A percentile compares a stretch with the other conserved stretches of the same genome.
phyloP scores from a whole-genome alignment of 306 rosid species.

The Pachyrhizus erosus region DNA sequence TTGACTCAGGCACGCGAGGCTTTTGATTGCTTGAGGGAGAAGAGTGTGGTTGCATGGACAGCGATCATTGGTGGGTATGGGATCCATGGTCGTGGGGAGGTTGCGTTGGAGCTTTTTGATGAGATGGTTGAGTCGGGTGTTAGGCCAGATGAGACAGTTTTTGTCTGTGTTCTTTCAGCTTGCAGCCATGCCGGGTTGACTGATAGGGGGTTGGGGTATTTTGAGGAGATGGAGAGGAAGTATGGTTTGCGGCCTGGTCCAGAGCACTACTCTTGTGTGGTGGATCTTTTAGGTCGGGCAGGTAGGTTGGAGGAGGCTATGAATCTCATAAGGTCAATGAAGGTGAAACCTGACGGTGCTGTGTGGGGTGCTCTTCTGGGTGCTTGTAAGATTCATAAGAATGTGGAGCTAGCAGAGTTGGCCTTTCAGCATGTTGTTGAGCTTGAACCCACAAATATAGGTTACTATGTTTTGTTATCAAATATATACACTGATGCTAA shows the following conservation, averaged over 20 bases:
- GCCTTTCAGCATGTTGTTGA: conserved; percentile 69
- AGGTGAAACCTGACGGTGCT: conserved; percentile 80
- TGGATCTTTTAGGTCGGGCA: conserved; percentile 91
- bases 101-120: conserved; percentile 67
- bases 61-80: conserved; percentile 88
- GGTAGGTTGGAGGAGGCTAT: conserved; percentile 78
- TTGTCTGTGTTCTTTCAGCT: conserved; percentile 76
- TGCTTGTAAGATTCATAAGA: conserved; percentile 86
- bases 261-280: conserved; percentile 83
- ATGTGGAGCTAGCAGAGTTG: conserved; percentile 73
- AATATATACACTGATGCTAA: conserved; percentile 73
- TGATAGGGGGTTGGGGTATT: conserved; percentile 71
- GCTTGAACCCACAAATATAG: conserved; percentile 77
- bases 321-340: conserved; percentile 66
- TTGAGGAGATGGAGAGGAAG: conserved; percentile 60
- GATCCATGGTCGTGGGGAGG: conserved; percentile 84
- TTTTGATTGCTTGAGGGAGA: conserved; percentile 45
- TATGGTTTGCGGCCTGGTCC: conserved; percentile 71
- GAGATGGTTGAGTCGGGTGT: conserved; percentile 69
- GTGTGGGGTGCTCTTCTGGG: conserved; percentile 95
- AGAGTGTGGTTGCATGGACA: conserved; percentile 64
- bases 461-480: conserved; percentile 84
- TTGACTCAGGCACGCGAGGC: conserved; percentile 45
- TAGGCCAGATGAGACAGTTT: conserved; percentile 76
- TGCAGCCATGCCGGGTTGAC: conserved; percentile 92